Evolutionary conservation across 2,329 filamentous ascomycete genomes (phyloP).

Genomic region (Neopestalotiopsis sp.): DNA sequence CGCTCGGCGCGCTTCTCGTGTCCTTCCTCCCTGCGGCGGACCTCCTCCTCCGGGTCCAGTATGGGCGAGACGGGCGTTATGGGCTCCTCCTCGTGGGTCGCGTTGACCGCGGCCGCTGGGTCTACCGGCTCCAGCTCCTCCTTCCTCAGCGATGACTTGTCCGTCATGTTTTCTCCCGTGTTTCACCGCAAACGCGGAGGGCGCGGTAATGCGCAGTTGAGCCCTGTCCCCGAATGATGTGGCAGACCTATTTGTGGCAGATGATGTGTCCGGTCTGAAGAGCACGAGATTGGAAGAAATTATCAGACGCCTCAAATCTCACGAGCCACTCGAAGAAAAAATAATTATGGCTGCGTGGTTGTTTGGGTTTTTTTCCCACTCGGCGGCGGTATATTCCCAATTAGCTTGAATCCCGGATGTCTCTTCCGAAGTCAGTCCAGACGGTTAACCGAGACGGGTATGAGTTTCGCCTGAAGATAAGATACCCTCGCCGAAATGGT

Average conservation of each 20-base stretch:
- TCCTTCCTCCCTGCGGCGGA: constrained; percentile 31
- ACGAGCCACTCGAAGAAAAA: background rate
- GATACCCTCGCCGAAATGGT: background rate
- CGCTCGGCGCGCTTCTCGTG: constrained; percentile 34
- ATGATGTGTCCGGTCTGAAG: background rate
- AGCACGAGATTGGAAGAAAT: background rate
- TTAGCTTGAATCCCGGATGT: background rate
- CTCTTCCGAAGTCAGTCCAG: constrained; percentile 5
- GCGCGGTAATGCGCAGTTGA: background rate
- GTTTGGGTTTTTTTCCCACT: background rate
- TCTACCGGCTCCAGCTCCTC: constrained; percentile 34
- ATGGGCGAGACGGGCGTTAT: constrained; percentile 24
- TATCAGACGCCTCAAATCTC: background rate
- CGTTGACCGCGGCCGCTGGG: constrained; percentile 28
- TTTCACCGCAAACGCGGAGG: background rate
- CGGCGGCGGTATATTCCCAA: background rate
- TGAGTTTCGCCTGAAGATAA: constrained; percentile 4
- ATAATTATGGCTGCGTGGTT: background rate
- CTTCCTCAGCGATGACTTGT: constrained; percentile 30
- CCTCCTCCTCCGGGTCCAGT: constrained; percentile 35
- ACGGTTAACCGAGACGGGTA: constrained; percentile 4
- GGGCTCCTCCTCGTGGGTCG: constrained; percentile 27
- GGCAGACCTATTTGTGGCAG: background rate
- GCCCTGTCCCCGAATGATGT: background rate
- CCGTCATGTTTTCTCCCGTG: constrained; percentile 29